These are phyloP conservation scores for Wickerhamomyces pijperi DNA, from an alignment of 805 yeast genomes.

Conservation along the genomic window DNA sequence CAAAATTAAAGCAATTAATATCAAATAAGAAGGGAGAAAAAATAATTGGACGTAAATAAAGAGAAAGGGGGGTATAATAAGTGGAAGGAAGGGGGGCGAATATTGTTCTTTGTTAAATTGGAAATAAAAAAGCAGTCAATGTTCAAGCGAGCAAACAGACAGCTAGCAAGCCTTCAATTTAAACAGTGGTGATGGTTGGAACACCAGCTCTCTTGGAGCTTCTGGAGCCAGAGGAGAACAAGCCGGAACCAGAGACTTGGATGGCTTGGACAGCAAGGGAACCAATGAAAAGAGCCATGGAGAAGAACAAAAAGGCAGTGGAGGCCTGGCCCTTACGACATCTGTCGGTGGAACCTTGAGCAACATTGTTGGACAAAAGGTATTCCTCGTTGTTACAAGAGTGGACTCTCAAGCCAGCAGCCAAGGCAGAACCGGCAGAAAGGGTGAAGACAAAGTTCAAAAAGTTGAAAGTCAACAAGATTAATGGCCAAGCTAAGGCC, in stretches of 20 bases:
- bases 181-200: slow-evolving; percentile 56
- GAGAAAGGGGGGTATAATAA: too few species aligned
- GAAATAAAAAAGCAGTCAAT: too few species aligned
- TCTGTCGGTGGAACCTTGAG: slow-evolving; percentile 71
- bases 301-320: slow-evolving; percentile 74
- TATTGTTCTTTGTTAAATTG: too few species aligned
- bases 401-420: slow-evolving; percentile 80
- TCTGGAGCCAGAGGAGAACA: slow-evolving; percentile 36
- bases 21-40: too few species aligned
- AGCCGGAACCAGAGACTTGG: slow-evolving; percentile 46
- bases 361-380: slow-evolving; percentile 51
- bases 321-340: slow-evolving; percentile 93
- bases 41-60: too few species aligned
- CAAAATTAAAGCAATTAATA: too few species aligned
- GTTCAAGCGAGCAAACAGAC: too few species aligned
- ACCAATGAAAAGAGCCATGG: slow-evolving; percentile 64
- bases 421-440: slow-evolving; percentile 90
- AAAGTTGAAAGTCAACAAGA: slow-evolving; percentile 69
- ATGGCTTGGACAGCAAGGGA: slow-evolving; percentile 42
- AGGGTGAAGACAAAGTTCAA: slow-evolving; percentile 86
- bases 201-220: slow-evolving; percentile 64
- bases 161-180: too few species aligned
- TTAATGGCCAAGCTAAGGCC: slow-evolving; percentile 78
- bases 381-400: slow-evolving; percentile 66
- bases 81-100: too few species aligned